Evolutionary conservation across 202 grass and related monocot genomes (phyloP), one percentile per base, ranked within the genome.

Genomic region (Hordeum pubiflorum): DNA sequence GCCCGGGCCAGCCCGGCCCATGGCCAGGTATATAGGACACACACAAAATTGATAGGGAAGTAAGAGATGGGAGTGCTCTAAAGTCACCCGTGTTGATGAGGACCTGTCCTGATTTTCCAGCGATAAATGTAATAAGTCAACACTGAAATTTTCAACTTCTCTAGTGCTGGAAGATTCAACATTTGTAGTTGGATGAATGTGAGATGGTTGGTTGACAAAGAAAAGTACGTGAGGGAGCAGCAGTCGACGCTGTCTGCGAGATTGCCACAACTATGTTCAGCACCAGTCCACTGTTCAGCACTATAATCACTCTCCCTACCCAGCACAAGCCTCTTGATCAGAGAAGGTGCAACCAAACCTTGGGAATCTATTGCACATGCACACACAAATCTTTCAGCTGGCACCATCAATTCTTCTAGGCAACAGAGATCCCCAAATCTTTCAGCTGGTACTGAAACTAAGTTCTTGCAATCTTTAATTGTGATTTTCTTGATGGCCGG

Each of bases 61-160:
- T 18, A 10, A 64, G 31, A 4, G 3, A 34, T 10, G 15, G 17
- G 9, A 65, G 10, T 20, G 62, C 31, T 37, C 9, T n/a, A n/a
- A 9, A 8, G 1, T 17, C 1, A 0, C 29, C 0, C 0, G 7
- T 36, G 0, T 8, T 9, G 9, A 1, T 36, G 17, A 10, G 2
- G 32, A 37, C 17, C 8, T 36, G 31, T 10, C 62, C 15, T 4
- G 31, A n/a, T 18, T 64, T 2, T 64, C 31, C 61, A 18, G n/a
- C 5, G 2, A 10, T 10, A 36, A 31, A 65, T 36, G 0, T 36
- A n/a, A 36, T 3, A 36, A 0, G 2, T 1, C 0, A 0, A n/a
- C 62, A 20, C 5, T 1, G 1, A 10, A 36, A 65, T 36, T 9
- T 20, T 0, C 9, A 37, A 10, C 15, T 36, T 8, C 62, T 36